Evolutionary conservation across 1,284 basidiomycete species (phyloP).

Genomic region (Fomitopsis betulina): DNA sequence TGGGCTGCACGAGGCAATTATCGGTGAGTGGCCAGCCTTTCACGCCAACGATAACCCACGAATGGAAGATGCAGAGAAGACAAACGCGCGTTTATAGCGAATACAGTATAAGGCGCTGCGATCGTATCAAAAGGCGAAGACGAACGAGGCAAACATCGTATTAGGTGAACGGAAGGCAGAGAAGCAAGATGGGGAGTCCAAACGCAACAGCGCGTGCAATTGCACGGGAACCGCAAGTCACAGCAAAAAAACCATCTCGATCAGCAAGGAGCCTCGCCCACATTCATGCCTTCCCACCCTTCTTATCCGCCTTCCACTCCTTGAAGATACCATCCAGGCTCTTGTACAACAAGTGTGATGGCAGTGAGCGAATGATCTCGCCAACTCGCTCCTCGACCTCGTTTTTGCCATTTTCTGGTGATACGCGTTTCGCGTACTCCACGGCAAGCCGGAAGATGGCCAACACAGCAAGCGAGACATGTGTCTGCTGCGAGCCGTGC

Average conservation of each 20-base stretch:
- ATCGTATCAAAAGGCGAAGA: too few species aligned
- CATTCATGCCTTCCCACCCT: constrained; percentile 40
- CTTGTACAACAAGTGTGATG: constrained; percentile 81
- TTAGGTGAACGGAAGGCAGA: too few species aligned
- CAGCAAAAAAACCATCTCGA: not conserved
- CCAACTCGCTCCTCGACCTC: constrained; percentile 79
- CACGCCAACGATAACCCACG: too few species aligned
- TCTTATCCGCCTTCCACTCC: constrained; percentile 83
- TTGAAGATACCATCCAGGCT: constrained; percentile 91
- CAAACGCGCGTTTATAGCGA: not conserved
- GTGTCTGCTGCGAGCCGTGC: constrained; percentile 86
- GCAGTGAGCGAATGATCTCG: constrained; percentile 85
- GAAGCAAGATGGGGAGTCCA: not conserved
- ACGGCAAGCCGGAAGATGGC: constrained; percentile 83
- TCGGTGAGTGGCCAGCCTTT: too few species aligned
- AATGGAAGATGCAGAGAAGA: not conserved
- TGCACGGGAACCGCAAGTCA: not conserved
- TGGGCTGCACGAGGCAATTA: too few species aligned
- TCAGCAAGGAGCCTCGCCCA: not conserved
- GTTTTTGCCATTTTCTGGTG: constrained; percentile 59
- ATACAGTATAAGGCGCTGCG: too few species aligned
- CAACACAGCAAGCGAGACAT: constrained; percentile 86
- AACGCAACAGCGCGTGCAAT: not conserved
- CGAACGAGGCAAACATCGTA: too few species aligned
- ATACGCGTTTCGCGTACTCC: constrained; percentile 73